These are phyloP conservation scores for Acer campestre DNA, from an alignment of 345 rosid genomes.

Conservation along the genomic window DNA sequence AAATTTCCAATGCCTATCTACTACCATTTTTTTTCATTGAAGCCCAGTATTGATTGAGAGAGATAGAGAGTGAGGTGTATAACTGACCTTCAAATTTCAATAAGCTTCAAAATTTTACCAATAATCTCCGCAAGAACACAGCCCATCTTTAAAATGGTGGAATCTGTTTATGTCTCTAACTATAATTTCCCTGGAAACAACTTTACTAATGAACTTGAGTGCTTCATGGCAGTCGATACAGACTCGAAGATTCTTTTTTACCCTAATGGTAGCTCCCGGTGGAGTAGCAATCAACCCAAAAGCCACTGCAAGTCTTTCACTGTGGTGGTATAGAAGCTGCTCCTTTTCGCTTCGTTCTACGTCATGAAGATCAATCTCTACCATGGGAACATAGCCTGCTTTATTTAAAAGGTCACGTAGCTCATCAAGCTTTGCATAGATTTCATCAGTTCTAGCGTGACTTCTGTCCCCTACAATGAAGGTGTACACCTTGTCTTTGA, in stretches of 20 bases:
- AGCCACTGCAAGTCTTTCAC: slow-evolving; percentile 69
- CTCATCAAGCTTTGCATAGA: slow-evolving; percentile 59
- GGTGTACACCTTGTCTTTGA: slow-evolving; percentile 52
- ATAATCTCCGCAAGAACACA: slow-evolving; percentile 69
- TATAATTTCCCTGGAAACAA: slow-evolving; percentile 59
- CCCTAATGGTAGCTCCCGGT: slow-evolving; percentile 54
- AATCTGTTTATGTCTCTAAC: slow-evolving; percentile 64
- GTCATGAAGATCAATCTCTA: slow-evolving; percentile 61
- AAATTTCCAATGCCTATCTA: too few species aligned
- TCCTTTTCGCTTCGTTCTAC: slow-evolving; percentile 55
- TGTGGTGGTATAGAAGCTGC: slow-evolving; percentile 53
- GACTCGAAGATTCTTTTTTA: slow-evolving; percentile 69
- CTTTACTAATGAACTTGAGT: slow-evolving; percentile 50
- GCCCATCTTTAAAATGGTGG: slow-evolving; percentile 66
- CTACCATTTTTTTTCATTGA: too few species aligned
- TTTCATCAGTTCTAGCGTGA: slow-evolving; percentile 50
- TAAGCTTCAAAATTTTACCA: slow-evolving; percentile 34
- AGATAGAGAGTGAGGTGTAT: background rate
- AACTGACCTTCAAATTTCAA: background rate
- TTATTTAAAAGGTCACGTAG: slow-evolving; percentile 41
- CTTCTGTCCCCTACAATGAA: slow-evolving; percentile 65
- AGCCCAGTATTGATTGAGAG: background rate
- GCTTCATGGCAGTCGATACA: slow-evolving; percentile 60
- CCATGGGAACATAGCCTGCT: slow-evolving; percentile 63
- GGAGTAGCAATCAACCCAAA: slow-evolving; percentile 67